These are phyloP conservation scores for Meredithiella fracta DNA, from an alignment of 2,329 filamentous ascomycete genomes.

Conservation along the genomic window DNA sequence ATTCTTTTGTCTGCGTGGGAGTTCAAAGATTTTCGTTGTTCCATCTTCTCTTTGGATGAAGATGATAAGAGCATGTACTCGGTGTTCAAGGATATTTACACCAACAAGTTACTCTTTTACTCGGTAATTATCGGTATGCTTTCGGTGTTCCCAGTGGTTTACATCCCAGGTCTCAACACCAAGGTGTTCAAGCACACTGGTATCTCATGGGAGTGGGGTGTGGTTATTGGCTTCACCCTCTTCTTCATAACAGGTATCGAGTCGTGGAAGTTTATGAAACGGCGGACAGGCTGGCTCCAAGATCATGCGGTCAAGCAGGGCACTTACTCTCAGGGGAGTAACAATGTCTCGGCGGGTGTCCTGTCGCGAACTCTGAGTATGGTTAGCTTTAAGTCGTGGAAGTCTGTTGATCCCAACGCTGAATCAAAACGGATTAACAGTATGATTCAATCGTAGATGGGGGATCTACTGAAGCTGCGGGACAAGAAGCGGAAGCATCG, in stretches of 20 bases:
- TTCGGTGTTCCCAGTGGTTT: conserved; percentile 52
- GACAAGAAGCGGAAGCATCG: too few relatives aligned
- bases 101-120: conserved; percentile 56
- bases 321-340: conserved; percentile 35
- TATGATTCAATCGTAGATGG: not conserved
- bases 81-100: conserved; percentile 46
- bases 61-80: conserved; percentile 34
- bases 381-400: conserved; percentile 34
- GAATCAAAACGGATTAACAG: not conserved
- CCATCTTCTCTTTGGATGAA: conserved; percentile 51
- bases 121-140: conserved; percentile 42
- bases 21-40: conserved; percentile 56
- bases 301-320: conserved; percentile 34
- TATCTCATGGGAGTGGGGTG: conserved; percentile 61
- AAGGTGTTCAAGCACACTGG: conserved; percentile 55
- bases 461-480: not conserved
- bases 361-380: conserved; percentile 35
- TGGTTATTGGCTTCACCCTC: conserved; percentile 46
- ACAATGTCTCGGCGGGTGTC: conserved; percentile 23
- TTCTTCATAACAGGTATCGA: conserved; percentile 54
- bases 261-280: conserved; percentile 55
- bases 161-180: conserved; percentile 54
- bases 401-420: not conserved
- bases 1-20: conserved; percentile 64
- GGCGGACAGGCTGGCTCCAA: conserved; percentile 35